Percentiles rank a stretch among this genome's conserved stretches.
phyloP scores from a whole-genome alignment of 345 rosid genomes.

The Eutrema yunnanense region DNA sequence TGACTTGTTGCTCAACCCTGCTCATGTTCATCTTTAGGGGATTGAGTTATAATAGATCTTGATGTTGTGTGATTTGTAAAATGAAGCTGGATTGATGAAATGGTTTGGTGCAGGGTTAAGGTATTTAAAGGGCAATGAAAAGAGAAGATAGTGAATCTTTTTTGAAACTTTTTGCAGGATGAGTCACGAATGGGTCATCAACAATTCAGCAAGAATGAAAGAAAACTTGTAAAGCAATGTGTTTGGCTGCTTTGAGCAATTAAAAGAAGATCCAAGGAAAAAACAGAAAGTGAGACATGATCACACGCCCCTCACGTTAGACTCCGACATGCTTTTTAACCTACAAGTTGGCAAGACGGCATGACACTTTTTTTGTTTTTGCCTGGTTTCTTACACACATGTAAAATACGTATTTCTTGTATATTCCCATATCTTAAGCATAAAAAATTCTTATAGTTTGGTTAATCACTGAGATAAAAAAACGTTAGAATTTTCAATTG shows the following conservation, averaged over 20 bases:
- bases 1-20: slow-evolving; percentile 27
- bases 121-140: slow-evolving; percentile 18
- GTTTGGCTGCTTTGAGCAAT: slow-evolving; percentile 21
- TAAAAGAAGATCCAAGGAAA: neutral
- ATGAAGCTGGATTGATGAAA: slow-evolving; percentile 6
- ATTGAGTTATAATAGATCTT: neutral
- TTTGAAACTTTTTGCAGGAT: neutral
- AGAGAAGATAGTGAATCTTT: neutral
- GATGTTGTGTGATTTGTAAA: neutral
- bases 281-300: slow-evolving; percentile 5
- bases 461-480: neutral
- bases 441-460: neutral
- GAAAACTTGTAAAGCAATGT: neutral
- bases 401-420: neutral
- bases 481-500: neutral
- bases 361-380: neutral
- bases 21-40: slow-evolving; percentile 14
- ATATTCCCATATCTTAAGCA: neutral
- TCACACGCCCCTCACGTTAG: slow-evolving; percentile 27
- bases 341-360: neutral
- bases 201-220: slow-evolving; percentile 16
- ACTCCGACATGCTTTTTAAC: slow-evolving; percentile 23
- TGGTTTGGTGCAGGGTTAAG: slow-evolving; percentile 2
- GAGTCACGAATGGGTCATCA: slow-evolving; percentile 31
- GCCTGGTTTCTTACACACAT: neutral